Conservation (phyloP, 2,329 filamentous ascomycete species). For the Fusarium sp. region DNA sequence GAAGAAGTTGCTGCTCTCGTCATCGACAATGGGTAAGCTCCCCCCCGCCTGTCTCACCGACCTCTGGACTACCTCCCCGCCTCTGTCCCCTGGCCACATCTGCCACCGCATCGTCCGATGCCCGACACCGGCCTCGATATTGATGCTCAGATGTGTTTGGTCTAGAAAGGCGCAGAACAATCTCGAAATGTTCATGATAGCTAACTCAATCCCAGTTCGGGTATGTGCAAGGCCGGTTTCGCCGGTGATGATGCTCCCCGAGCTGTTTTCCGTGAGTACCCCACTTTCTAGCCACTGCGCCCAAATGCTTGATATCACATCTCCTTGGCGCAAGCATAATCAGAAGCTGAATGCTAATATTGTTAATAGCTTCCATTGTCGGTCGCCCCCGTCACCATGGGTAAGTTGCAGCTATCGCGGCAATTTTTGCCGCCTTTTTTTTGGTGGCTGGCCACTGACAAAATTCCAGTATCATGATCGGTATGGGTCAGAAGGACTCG, state of each 20-base stretch:
- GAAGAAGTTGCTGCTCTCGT: slow-evolving; percentile 99
- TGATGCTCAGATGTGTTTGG: slow-evolving; percentile 21
- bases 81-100: slow-evolving; percentile 35
- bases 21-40: slow-evolving; percentile 99
- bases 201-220: slow-evolving; percentile 79
- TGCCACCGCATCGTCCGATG: slow-evolving; percentile 45
- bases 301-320: slow-evolving; percentile 37
- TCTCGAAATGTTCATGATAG: slow-evolving; percentile 17
- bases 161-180: slow-evolving; percentile 9
- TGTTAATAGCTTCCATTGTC: slow-evolving; percentile 89
- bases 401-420: slow-evolving; percentile 69
- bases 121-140: slow-evolving; percentile 32
- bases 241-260: slow-evolving; percentile 99
- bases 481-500: slow-evolving; percentile 99
- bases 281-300: slow-evolving; percentile 49
- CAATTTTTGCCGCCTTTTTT: slow-evolving; percentile 21
- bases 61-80: slow-evolving; percentile 47
- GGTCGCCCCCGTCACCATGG: slow-evolving; percentile 99
- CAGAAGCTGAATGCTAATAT: slow-evolving; percentile 53
- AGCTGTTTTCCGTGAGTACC: slow-evolving; percentile 98
- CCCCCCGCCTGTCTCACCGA: slow-evolving; percentile 54
- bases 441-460: slow-evolving; percentile 35
- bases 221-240: slow-evolving; percentile 99
- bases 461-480: slow-evolving; percentile 94
- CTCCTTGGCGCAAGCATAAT: slow-evolving; percentile 22